These are phyloP conservation scores for Bacidia rubella DNA, from an alignment of 495 filamentous ascomycete species.

Conservation along the genomic window DNA sequence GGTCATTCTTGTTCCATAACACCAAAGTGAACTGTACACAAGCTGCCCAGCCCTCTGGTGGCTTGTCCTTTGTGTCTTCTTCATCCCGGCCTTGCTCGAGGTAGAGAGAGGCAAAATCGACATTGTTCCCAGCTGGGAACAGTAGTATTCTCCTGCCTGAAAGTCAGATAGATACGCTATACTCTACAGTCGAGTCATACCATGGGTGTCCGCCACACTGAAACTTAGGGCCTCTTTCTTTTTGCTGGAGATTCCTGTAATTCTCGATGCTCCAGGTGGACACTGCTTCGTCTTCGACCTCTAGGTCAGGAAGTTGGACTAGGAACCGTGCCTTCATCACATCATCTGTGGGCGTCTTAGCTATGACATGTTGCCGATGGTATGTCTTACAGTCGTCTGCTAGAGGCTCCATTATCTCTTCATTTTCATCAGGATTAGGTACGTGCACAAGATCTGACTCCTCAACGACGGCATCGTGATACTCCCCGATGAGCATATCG, in stretches of 20 bases:
- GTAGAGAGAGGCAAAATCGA: constrained; percentile 86
- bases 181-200: constrained; percentile 31
- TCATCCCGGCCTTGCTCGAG: constrained; percentile 81
- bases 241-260: constrained; percentile 60
- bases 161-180: no score
- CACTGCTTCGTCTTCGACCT: constrained; percentile 51
- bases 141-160: constrained; percentile 50
- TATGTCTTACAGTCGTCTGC: constrained; percentile 59
- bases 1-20: constrained; percentile 84
- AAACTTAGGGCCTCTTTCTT: constrained; percentile 79
- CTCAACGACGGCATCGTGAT: constrained; percentile 52
- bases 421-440: constrained; percentile 49
- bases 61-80: constrained; percentile 24
- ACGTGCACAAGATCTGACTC: constrained; percentile 78
- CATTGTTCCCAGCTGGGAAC: constrained; percentile 88
- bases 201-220: constrained; percentile 79
- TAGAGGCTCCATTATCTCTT: constrained; percentile 38
- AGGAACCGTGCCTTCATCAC: constrained; percentile 73
- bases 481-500: constrained; percentile 61
- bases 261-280: constrained; percentile 77
- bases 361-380: not conserved
- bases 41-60: constrained; percentile 82
- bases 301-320: constrained; percentile 57
- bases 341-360: constrained; percentile 41
- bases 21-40: constrained; percentile 94